phyloP scores from a whole-genome alignment of 371 early-diverging fungal genomes.

The Syncephalis fuscata region DNA sequence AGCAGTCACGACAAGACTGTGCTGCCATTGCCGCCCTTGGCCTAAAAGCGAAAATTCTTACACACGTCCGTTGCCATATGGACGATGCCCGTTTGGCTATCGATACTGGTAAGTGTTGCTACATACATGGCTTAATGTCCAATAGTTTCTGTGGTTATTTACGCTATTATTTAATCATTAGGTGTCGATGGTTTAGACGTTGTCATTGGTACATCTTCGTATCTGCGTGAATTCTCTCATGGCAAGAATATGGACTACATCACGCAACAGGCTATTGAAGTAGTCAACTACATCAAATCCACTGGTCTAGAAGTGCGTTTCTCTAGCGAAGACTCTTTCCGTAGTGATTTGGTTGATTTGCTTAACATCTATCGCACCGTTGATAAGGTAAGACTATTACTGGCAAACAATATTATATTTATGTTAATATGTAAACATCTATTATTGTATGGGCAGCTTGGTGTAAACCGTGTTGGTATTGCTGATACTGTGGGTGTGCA shows the following conservation, averaged over 20 bases:
- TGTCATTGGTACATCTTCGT: conserved; percentile 90
- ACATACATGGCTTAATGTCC: too few relatives aligned
- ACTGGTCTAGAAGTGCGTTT: conserved; percentile 93
- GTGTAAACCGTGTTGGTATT: conserved; percentile 94
- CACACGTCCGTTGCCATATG: conserved; percentile 94
- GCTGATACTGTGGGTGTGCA: conserved; percentile 98
- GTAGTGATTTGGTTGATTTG: conserved; percentile 87
- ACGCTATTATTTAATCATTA: conserved; percentile 2
- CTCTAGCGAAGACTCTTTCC: conserved; percentile 94
- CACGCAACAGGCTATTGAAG: conserved; percentile 82
- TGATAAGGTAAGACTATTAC: conserved; percentile 41
- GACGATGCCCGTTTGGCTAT: conserved; percentile 90
- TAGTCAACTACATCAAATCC: conserved; percentile 83
- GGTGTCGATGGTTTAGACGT: conserved; percentile 90
- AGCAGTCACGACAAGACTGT: conserved; percentile 84
- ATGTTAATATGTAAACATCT: neutral
- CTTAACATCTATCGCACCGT: conserved; percentile 84
- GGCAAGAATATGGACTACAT: conserved; percentile 96
- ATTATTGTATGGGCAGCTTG: conserved; percentile 30
- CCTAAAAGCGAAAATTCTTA: conserved; percentile 91
- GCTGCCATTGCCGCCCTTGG: conserved; percentile 77
- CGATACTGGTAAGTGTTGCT: conserved; percentile 50
- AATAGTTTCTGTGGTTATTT: neutral
- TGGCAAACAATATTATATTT: neutral
- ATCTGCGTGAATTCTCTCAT: conserved; percentile 88